Conservation (phyloP, 805 yeast genomes). For the Candida patagonica region DNA sequence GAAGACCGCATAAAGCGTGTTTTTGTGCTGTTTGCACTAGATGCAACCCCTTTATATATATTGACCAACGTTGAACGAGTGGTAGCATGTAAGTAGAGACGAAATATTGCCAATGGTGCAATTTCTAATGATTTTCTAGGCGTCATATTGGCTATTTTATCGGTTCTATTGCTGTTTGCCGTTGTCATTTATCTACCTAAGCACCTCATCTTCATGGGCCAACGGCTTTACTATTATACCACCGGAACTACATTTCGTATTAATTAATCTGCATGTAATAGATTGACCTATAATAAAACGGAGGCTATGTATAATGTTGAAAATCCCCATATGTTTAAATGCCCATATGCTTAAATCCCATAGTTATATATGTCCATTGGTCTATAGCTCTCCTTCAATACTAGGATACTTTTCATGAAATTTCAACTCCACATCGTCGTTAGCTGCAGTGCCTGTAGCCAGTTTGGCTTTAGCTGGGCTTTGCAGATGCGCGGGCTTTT, state of each 20-base stretch:
- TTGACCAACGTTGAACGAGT: slow-evolving; percentile 11
- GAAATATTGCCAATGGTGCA: background rate
- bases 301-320: too few relatives aligned
- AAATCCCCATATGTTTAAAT: too few relatives aligned
- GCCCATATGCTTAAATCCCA: too few relatives aligned
- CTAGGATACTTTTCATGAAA: slow-evolving; percentile 23
- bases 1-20: too few relatives aligned
- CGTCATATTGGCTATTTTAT: slow-evolving; percentile 4
- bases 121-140: slow-evolving; percentile 5
- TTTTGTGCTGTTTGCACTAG: slow-evolving; percentile 4
- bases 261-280: too few relatives aligned
- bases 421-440: slow-evolving; percentile 21
- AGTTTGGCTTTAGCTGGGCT: slow-evolving; percentile 13
- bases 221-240: slow-evolving; percentile 2
- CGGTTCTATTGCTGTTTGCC: slow-evolving; percentile 7
- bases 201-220: background rate
- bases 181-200: slow-evolving; percentile 9
- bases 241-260: slow-evolving; percentile 3
- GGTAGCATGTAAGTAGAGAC: slow-evolving; percentile 11
- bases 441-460: too few relatives aligned
- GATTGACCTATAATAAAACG: too few relatives aligned
- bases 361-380: too few relatives aligned
- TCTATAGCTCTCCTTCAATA: too few relatives aligned
- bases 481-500: slow-evolving; percentile 21
- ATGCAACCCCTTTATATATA: slow-evolving; percentile 13